Evolutionary conservation across 1,139 yeast genomes (phyloP), one percentile per base, ranked within the genome.

Genomic region (Scheffersomyces quercinus): DNA sequence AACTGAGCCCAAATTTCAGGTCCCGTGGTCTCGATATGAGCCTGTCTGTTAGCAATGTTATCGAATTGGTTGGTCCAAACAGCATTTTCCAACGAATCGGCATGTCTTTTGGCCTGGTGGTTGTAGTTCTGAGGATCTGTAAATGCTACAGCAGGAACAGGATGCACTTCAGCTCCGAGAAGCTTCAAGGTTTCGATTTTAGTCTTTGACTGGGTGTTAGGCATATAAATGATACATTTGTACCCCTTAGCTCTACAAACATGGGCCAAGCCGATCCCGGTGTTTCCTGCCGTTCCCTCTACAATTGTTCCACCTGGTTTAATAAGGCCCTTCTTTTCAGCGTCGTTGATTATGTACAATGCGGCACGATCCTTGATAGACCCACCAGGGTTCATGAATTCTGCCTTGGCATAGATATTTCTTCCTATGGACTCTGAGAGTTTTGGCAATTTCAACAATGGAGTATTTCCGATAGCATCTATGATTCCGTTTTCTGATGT

Each of bases 21-120:
- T 0, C 97, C 97, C 0, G 97, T 90, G 40, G 96, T 83, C 55
- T 85, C 90, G 53, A 88, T 83, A 59, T 90, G 97, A 1, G 96
- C 89, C 62, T 85, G 89, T 65, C 96, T 79, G 65, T 90, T 89
- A 50, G 95, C 95, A 36, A 77, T 64, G 62, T 89, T 90, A 62
- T 90, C 96, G 62, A 88, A 89, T 62, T 88, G 96, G 62, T 88
- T 84, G 11, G 96, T 89, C 96, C 96, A 89, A 11, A 86, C 91
- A 0, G 96, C 93, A 58, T 88, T 88, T 3, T 76, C 79, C 47
- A 84, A 64, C 28, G 66, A 53, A 53, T 87, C 95, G 3, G 96
- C 96, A 58, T 87, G 95, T 54, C 91, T 78, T 58, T 77, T 77
- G 16, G 96, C 96, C 63, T 85, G 88, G 63, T 88, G 91, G 66